Base-by-base conservation (phyloP, 2,329 filamentous ascomycete species). In the Ophiocordyceps camponoti-floridani region DNA sequence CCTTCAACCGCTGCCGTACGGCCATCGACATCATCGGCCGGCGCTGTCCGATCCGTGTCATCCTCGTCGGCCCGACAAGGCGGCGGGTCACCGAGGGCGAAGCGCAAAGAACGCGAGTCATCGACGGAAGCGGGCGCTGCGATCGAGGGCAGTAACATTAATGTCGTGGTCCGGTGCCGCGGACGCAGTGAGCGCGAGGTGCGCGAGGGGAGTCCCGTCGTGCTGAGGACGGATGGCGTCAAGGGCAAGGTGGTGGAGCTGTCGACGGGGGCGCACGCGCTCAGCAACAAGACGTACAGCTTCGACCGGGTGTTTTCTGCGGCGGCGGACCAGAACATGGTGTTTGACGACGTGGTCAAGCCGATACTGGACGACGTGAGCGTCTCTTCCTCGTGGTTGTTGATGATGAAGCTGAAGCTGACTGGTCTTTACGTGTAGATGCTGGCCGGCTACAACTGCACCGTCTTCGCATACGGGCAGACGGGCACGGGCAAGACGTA, bases 401-500 rank as follows among this genome's bases (percentile, higher is more conserved):
- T 14, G 12, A 3, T 14, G 12, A 3, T 14, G 23, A 4, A 14
- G 9, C 31, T n/a, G n/a, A 6, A 14, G 31, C 31, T 35, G n/a
- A 35, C 31, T 12, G 12, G 9, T 35, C 12, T 12, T 33, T 33
- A 14, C 30, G 13, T n/a, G 4, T 14, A 94, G 86, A 94, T 96
- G 72, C 73, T 98, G 40, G 75, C 79, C 23, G 91, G 91, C 44
- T 96, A 85, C 66, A 98, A 98, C 61, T 98, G 91, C 65, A 98
- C 91, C 5, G 94, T 98, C 48, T 98, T 98, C 55, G 91, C 91
- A 31, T 98, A 98, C 60, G 91, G 91, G 26, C 91, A 98, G 61
- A 98, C 91, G 0, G 91, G 91, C 41, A 98, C 91, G 0, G 91
- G 91, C 54, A 98, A 98, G 62, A 98, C 91, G 13, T 98, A 98